Conservation (phyloP, 352 stramenopile species). For the Phytophthora ohioensis region DNA sequence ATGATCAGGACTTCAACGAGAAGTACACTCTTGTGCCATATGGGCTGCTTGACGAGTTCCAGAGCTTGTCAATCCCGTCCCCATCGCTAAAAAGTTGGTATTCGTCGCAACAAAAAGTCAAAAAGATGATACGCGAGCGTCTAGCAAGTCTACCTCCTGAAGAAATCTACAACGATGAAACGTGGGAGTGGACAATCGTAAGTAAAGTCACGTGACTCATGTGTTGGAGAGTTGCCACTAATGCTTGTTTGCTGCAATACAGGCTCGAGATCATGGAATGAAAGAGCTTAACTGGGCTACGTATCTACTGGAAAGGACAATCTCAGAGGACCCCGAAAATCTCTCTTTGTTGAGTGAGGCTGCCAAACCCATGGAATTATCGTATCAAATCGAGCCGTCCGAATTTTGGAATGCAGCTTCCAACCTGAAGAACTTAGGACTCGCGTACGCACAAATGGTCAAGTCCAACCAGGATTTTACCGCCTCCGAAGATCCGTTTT, state of each 20-base stretch:
- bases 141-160: constrained; percentile 56
- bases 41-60: constrained; percentile 68
- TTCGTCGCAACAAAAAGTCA: constrained; percentile 43
- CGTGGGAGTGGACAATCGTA: constrained; percentile 94
- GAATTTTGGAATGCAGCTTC: constrained; percentile 67
- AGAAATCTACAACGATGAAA: constrained; percentile 88
- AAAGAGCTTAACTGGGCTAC: constrained; percentile 85
- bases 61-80: constrained; percentile 21
- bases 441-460: constrained; percentile 95
- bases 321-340: constrained; percentile 75
- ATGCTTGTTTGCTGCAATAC: constrained; percentile 2
- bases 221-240: not conserved
- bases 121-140: constrained; percentile 47
- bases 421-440: constrained; percentile 93
- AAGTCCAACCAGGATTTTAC: constrained; percentile 72
- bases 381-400: constrained; percentile 70
- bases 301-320: constrained; percentile 88
- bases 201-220: constrained; percentile 18
- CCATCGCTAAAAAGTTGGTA: constrained; percentile 59
- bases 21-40: constrained; percentile 64
- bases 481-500: constrained; percentile 48
- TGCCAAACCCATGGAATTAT: constrained; percentile 74
- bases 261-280: constrained; percentile 81
- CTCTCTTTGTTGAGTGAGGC: constrained; percentile 74
- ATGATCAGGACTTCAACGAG: constrained; percentile 58